A percentile compares a stretch with the other conserved stretches of the same genome.
These are phyloP conservation scores for Aspergillus costaricaensis DNA, from an alignment of 2,329 filamentous ascomycete genomes.

Conservation along the genomic window DNA sequence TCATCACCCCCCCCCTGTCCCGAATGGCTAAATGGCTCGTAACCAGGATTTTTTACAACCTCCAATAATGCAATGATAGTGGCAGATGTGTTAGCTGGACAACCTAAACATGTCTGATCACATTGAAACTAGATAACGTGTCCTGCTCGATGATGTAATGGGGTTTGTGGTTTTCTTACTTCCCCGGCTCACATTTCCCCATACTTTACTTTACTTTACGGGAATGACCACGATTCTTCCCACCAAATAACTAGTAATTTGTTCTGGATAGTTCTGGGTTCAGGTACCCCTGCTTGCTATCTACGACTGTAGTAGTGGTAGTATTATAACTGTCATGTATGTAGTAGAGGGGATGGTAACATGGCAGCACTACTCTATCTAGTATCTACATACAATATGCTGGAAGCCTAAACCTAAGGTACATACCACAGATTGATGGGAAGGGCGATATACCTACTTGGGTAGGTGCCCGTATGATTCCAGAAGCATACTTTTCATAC, in stretches of 20 bases:
- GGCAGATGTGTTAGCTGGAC: neutral
- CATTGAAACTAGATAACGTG: neutral
- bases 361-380: neutral
- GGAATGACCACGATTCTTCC: neutral
- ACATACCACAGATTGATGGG: neutral
- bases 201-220: neutral
- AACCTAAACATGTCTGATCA: too few relatives aligned
- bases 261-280: neutral
- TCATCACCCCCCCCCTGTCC: neutral
- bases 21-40: neutral
- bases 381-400: neutral
- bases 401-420: neutral
- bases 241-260: neutral
- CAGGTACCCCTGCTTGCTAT: neutral
- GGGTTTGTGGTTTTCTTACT: neutral
- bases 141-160: slow-evolving; percentile 11
- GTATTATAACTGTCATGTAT: neutral
- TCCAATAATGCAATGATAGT: neutral
- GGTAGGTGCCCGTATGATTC: neutral
- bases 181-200: neutral
- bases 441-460: neutral
- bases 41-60: neutral
- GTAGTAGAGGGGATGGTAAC: neutral
- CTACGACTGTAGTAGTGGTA: neutral
- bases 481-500: neutral